phyloP scores from a whole-genome alignment of 106 monocot genomes.

The Allium fistulosum region DNA sequence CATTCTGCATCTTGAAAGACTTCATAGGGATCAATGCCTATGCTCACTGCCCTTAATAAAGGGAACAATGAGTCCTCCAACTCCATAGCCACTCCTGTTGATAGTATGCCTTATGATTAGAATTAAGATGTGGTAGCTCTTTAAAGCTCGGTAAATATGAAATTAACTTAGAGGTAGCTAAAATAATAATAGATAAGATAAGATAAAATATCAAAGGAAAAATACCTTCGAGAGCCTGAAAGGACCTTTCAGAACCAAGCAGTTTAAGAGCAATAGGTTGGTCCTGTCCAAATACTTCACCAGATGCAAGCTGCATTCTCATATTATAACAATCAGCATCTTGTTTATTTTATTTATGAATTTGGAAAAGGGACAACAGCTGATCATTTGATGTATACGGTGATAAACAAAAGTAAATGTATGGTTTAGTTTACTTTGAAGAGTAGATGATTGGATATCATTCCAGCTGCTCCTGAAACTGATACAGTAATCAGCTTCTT shows the following conservation, averaged over 20 bases:
- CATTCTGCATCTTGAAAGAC: conserved; percentile 87
- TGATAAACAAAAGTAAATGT: neutral
- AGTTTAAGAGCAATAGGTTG: conserved; percentile 86
- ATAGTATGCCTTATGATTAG: too few relatives aligned
- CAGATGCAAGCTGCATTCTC: conserved; percentile 82
- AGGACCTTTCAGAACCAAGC: conserved; percentile 90
- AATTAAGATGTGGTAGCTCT: too few relatives aligned
- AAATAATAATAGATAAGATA: too few relatives aligned
- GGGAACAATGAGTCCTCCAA: conserved; percentile 95
- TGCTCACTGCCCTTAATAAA: conserved; percentile 83
- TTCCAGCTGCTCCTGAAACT: conserved; percentile 95
- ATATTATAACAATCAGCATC: conserved; percentile 3
- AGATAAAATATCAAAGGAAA: neutral
- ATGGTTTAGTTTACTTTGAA: conserved; percentile 48
- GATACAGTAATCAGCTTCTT: conserved; percentile 80
- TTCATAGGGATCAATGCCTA: conserved; percentile 81
- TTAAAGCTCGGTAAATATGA: too few relatives aligned
- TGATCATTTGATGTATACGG: neutral
- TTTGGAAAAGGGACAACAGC: neutral
- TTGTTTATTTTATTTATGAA: neutral
- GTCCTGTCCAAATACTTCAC: conserved; percentile 88
- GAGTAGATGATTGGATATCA: conserved; percentile 99
- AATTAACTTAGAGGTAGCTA: too few relatives aligned
- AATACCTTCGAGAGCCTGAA: conserved; percentile 94
- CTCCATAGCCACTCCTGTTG: conserved; percentile 93